phyloP scores from a whole-genome alignment of 345 rosid species.

The Ceriops decandra region DNA sequence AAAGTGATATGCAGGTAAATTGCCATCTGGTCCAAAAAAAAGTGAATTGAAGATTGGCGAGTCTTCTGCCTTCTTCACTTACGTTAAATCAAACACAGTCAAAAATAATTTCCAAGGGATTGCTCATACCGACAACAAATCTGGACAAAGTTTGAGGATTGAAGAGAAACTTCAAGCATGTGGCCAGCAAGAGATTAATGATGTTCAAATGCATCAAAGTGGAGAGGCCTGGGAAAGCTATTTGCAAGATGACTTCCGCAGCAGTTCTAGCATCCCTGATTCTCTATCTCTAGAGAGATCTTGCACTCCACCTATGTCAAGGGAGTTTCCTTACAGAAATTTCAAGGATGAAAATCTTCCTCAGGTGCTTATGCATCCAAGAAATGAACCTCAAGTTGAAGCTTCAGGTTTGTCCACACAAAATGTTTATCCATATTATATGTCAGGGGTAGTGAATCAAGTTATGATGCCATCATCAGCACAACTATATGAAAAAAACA shows the following conservation, averaged over 20 bases:
- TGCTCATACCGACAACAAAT: constrained; percentile 23
- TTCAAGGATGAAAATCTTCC: constrained; percentile 40
- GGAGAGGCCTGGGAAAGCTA: constrained; percentile 51
- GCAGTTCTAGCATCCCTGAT: constrained; percentile 52
- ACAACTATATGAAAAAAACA: constrained; percentile 50
- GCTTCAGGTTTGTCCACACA: constrained; percentile 47
- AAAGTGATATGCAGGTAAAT: constrained; percentile 44
- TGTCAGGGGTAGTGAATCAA: constrained; percentile 76
- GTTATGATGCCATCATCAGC: constrained; percentile 63
- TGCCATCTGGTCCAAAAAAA: constrained; percentile 69
- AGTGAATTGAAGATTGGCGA: constrained; percentile 73
- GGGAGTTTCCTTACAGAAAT: constrained; percentile 44
- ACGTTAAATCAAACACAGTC: constrained; percentile 57
- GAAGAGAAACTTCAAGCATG: constrained; percentile 36
- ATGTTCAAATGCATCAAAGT: constrained; percentile 38
- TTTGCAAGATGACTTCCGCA: constrained; percentile 53
- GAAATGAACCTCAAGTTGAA: constrained; percentile 47
- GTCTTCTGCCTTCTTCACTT: constrained; percentile 95
- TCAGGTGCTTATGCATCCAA: constrained; percentile 33
- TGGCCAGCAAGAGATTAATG: constrained; percentile 31
- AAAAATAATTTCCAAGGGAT: constrained; percentile 29
- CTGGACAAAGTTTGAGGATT: constrained; percentile 22
- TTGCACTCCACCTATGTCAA: constrained; percentile 54
- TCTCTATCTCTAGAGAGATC: constrained; percentile 55
- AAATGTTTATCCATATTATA: constrained; percentile 57